Evolutionary conservation across 192 early-diverging fungal species (phyloP).

Genomic region (Gigaspora rosea): DNA sequence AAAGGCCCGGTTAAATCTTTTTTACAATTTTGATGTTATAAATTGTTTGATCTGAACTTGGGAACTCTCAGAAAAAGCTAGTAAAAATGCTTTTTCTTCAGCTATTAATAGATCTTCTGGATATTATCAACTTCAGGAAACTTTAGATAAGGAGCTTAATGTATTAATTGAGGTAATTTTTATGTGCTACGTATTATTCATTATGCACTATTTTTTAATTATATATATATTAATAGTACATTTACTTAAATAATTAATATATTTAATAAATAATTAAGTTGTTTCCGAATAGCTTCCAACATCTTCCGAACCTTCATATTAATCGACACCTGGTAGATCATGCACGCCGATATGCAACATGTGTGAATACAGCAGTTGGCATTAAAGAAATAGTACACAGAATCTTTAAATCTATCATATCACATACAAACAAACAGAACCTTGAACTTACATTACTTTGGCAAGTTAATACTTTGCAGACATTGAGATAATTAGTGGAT

Average conservation of each 20-base stretch:
- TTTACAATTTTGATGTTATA: neutral
- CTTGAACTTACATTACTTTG: neutral
- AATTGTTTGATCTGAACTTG: neutral
- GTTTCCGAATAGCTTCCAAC: neutral
- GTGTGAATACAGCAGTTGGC: neutral
- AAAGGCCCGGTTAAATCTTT: neutral
- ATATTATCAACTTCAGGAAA: neutral
- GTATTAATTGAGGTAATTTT: neutral
- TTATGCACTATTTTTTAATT: neutral
- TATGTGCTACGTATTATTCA: neutral
- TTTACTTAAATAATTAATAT: too few relatives aligned
- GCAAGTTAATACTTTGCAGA: neutral
- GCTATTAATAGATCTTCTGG: neutral
- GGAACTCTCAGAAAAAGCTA: neutral
- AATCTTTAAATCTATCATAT: neutral
- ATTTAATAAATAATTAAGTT: neutral
- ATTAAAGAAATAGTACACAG: neutral
- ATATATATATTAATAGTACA: neutral
- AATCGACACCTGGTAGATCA: neutral
- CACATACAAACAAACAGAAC: neutral
- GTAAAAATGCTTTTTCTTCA: neutral
- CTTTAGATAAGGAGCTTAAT: neutral
- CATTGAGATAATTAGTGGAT: neutral
- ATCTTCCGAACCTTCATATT: neutral
- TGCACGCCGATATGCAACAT: neutral